phyloP scores from a whole-genome alignment of 2,329 filamentous ascomycete genomes.

The Epichloe gansuensis region DNA sequence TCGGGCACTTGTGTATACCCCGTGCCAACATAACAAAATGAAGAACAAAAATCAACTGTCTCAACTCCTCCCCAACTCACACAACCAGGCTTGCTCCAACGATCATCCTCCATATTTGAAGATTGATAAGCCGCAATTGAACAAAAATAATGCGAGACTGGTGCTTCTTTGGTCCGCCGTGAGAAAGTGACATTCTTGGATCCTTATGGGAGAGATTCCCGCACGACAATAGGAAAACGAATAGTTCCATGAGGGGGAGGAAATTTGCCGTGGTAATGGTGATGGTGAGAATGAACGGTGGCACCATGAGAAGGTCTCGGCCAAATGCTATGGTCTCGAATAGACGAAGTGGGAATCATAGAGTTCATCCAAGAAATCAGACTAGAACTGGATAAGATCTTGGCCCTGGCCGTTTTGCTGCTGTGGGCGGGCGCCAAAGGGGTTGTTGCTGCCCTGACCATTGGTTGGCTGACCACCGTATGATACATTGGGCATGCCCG shows the following conservation, averaged over 20 bases:
- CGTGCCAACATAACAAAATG: background rate
- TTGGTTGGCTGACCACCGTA: conserved; percentile 43
- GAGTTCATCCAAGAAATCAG: background rate
- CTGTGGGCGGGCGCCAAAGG: conserved; percentile 40
- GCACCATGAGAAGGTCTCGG: background rate
- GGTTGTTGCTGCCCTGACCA: conserved; percentile 41
- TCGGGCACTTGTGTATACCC: conserved; percentile 1
- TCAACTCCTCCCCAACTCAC: background rate
- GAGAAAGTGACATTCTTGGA: background rate
- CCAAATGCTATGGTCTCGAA: background rate
- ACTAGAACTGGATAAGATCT: conserved; percentile 53
- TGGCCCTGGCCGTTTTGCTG: conserved; percentile 39
- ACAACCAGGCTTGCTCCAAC: background rate
- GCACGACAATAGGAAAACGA: background rate
- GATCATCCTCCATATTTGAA: background rate
- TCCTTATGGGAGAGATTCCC: background rate
- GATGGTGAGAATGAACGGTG: background rate
- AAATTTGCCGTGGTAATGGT: background rate
- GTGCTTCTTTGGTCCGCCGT: background rate
- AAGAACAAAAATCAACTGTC: background rate
- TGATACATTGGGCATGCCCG: conserved; percentile 54
- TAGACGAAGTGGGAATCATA: background rate
- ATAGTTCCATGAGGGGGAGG: background rate
- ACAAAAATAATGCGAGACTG: background rate
- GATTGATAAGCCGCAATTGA: background rate